Evolutionary conservation across 2,329 filamentous ascomycete species (phyloP), one percentile per base, ranked within the genome.

Genomic region (Chaetomiaceae sp.): DNA sequence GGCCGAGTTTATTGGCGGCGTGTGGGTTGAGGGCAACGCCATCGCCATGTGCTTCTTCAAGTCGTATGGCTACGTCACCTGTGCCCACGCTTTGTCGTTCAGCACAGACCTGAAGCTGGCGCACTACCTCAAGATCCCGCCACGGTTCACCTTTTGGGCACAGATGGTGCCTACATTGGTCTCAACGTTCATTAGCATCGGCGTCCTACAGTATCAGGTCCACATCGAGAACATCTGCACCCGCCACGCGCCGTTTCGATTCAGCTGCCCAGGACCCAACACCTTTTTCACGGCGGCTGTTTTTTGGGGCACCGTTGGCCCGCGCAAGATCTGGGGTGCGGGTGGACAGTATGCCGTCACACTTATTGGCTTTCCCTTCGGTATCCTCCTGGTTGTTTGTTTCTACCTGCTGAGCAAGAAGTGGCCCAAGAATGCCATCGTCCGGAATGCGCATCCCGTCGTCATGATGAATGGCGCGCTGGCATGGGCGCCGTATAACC

Each of bases 281-380:
- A 79, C 81, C 0, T 84, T 84, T 64, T 84, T 80, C 69, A 81
- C 79, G 21, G 77, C 76, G 23, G 80, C 77, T 18, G 73, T 83
- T 5, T 76, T 82, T 51, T 83, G 81, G 81, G 82, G 82, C 53
- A 72, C 81, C 16, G 81, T 85, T 51, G 82, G 79, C 0, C 78
- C 79, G 0, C 63, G 68, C n/a, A 73, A 77, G 36, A 57, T 72
- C 27, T 81, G 77, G 56, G 76, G 77, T 3, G 65, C 66, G 18
- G 64, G 71, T 9, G 75, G 75, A 7, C 71, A 73, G 51, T 81
- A 81, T 64, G 73, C 69, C 3, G 66, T 71, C 44, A 71, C 75
- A 0, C 63, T 80, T 27, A 60, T 76, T 9, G 77, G 76, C 3
- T 81, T 80, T 59, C 75, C 76, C 2, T 61, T 79, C 7, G 78